These are phyloP conservation scores for Colletotrichum cuscutae DNA, from an alignment of 2,329 filamentous ascomycete species.

Conservation along the genomic window DNA sequence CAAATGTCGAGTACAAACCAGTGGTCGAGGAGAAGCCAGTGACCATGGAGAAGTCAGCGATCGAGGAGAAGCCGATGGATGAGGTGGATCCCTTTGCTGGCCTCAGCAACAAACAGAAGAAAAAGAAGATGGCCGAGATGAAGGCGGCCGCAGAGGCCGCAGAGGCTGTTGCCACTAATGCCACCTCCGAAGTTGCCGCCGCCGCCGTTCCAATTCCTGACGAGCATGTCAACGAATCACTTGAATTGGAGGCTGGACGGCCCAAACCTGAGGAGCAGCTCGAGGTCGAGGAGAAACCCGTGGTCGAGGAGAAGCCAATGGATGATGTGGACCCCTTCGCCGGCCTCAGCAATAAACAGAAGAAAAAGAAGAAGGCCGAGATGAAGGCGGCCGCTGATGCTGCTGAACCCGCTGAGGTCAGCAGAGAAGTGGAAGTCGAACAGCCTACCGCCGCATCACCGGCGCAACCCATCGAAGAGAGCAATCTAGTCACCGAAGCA, in stretches of 20 bases:
- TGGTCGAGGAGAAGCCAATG: too few relatives aligned
- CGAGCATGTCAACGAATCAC: too few relatives aligned
- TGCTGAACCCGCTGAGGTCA: background rate
- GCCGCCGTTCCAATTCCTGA: too few relatives aligned
- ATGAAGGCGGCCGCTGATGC: too few relatives aligned
- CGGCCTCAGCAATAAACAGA: constrained; percentile 13
- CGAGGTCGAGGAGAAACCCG: constrained; percentile 36
- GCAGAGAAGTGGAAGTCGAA: background rate
- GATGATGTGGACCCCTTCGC: background rate
- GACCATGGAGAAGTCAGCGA: too few relatives aligned
- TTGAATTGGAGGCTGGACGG: too few relatives aligned
- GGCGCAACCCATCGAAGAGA: background rate
- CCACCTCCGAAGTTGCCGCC: too few relatives aligned
- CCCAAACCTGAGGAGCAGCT: background rate
- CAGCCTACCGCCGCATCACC: background rate
- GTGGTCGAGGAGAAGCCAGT: too few relatives aligned
- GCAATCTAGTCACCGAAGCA: background rate
- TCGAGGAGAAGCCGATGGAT: constrained; percentile 17
- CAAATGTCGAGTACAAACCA: too few relatives aligned
- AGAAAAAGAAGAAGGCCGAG: constrained; percentile 25
- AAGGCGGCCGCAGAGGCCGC: background rate
- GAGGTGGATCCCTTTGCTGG: constrained; percentile 32
- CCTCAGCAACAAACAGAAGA: constrained; percentile 14
- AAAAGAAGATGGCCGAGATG: constrained; percentile 23
- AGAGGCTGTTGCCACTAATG: background rate